Evolutionary conservation across 1,139 yeast species (phyloP).

Genomic region (Hanseniaspora gamundiae): DNA sequence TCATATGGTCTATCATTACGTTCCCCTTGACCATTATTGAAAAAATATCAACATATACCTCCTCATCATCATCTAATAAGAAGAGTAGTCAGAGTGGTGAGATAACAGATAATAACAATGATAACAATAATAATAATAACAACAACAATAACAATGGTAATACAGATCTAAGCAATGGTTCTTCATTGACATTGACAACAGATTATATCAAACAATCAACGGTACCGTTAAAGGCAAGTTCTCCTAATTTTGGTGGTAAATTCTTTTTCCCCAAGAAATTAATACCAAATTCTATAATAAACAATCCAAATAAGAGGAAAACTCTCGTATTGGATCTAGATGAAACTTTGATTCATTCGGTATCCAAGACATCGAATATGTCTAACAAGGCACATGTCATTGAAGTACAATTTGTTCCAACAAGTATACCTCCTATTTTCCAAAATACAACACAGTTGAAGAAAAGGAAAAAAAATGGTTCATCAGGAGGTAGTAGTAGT

Average conservation of each 20-base stretch:
- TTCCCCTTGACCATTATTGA: conserved; percentile 32
- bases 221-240: background rate
- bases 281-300: conserved; percentile 24
- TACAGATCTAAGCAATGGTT: background rate
- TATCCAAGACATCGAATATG: background rate
- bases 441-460: background rate
- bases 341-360: conserved; percentile 84
- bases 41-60: background rate
- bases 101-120: background rate
- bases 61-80: background rate
- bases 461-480: background rate
- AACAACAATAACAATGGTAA: too few relatives aligned
- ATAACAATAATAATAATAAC: too few relatives aligned
- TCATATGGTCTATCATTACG: conserved; percentile 29
- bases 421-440: conserved; percentile 18
- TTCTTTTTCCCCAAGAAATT: conserved; percentile 36
- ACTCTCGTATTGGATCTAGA: conserved; percentile 80
- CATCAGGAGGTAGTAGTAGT: too few relatives aligned
- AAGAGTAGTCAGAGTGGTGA: background rate
- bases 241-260: conserved; percentile 13
- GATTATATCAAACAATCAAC: background rate
- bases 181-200: background rate
- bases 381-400: conserved; percentile 49
- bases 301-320: conserved; percentile 36
- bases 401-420: conserved; percentile 55